Percentiles rank a stretch among this genome's conserved stretches.
phyloP scores from a whole-genome alignment of 495 filamentous ascomycete species.

The Glarea lozoyensis region DNA sequence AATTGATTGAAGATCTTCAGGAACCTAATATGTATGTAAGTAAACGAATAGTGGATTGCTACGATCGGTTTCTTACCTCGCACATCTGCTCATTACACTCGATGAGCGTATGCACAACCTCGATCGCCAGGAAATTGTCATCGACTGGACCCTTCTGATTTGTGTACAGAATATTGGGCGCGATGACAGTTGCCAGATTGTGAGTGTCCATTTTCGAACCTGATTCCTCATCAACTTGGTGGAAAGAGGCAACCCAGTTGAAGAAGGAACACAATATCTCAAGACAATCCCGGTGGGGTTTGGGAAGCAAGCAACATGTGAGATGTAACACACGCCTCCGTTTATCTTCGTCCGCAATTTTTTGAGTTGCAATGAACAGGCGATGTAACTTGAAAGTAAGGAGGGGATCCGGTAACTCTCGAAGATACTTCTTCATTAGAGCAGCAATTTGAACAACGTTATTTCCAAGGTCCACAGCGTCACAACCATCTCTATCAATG shows the following conservation, averaged over 20 bases:
- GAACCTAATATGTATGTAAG: too few species aligned
- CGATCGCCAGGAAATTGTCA: slow-evolving; percentile 82
- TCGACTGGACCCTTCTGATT: slow-evolving; percentile 59
- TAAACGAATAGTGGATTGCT: too few species aligned
- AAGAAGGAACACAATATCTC: slow-evolving; percentile 93
- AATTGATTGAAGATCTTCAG: slow-evolving; percentile 80
- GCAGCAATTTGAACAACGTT: slow-evolving; percentile 90
- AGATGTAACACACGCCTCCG: slow-evolving; percentile 80
- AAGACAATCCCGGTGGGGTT: slow-evolving; percentile 85
- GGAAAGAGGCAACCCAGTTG: slow-evolving; percentile 97
- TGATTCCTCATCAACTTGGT: slow-evolving; percentile 82
- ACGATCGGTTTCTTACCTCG: slow-evolving; percentile 54
- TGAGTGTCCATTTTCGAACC: slow-evolving; percentile 99
- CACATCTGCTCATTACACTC: slow-evolving; percentile 93
- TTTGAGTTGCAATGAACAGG: slow-evolving; percentile 83
- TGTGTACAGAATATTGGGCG: slow-evolving; percentile 86
- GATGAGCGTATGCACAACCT: slow-evolving; percentile 82
- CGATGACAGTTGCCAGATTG: slow-evolving; percentile 97
- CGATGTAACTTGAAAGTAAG: slow-evolving; percentile 92
- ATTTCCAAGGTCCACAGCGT: slow-evolving; percentile 74
- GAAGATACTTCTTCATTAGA: slow-evolving; percentile 88
- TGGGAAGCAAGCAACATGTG: slow-evolving; percentile 87
- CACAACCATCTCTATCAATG: slow-evolving; percentile 74
- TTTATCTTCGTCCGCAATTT: slow-evolving; percentile 77
- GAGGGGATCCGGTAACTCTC: slow-evolving; percentile 89